These are phyloP conservation scores for Solanum chacoense DNA, from an alignment of 305 asterid genomes.

Conservation along the genomic window DNA sequence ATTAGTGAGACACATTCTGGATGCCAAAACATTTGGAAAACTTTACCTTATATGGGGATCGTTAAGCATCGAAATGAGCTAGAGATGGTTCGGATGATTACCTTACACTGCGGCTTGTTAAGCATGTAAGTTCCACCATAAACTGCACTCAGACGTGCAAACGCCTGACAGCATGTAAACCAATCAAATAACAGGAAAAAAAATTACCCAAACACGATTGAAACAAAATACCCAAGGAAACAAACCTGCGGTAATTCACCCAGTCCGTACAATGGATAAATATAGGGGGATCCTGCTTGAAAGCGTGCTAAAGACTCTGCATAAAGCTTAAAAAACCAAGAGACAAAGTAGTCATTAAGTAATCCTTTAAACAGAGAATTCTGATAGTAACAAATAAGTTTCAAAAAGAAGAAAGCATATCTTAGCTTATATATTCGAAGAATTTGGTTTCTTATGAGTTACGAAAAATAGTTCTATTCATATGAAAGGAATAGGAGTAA, in stretches of 20 bases:
- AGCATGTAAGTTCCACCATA: slow-evolving; percentile 98
- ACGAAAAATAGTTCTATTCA: background rate
- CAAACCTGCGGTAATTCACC: slow-evolving; percentile 98
- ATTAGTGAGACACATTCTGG: background rate
- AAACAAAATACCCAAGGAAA: background rate
- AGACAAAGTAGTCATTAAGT: background rate
- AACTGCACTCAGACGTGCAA: slow-evolving; percentile 97
- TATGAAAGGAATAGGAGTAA: background rate
- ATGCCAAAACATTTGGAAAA: background rate
- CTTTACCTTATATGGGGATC: background rate
- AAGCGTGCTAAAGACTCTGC: slow-evolving; percentile 96
- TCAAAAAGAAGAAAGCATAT: background rate
- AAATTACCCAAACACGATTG: background rate
- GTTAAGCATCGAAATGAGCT: background rate
- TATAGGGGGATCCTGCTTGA: slow-evolving; percentile 92
- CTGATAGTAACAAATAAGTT: background rate
- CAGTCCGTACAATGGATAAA: slow-evolving; percentile 87
- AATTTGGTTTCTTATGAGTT: background rate
- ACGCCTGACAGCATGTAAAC: slow-evolving; percentile 45
- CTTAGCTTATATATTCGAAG: background rate
- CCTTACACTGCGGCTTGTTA: slow-evolving; percentile 92
- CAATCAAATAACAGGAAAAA: background rate
- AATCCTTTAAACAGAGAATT: background rate
- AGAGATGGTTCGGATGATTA: slow-evolving; percentile 10
- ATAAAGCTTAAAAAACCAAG: slow-evolving; percentile 48